phyloP scores from a whole-genome alignment of 305 asterid genomes.

The Caryopteris hybrid region DNA sequence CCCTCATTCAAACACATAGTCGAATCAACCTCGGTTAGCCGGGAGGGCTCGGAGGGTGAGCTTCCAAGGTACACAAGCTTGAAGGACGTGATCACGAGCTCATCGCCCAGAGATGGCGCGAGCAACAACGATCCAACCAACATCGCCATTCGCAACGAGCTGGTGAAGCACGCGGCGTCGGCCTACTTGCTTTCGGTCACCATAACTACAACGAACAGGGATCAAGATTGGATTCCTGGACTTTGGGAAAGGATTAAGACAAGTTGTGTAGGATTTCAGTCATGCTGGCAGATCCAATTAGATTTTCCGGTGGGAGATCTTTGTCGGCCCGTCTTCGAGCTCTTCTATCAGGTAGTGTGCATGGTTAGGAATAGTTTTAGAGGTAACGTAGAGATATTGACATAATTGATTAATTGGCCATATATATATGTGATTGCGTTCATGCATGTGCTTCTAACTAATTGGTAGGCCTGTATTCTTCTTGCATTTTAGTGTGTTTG shows the following conservation, averaged over 20 bases:
- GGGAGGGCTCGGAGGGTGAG: constrained; percentile 22
- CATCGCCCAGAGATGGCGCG: constrained; percentile 22
- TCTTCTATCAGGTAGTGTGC: constrained; percentile 15
- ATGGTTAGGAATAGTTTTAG: constrained; percentile 20
- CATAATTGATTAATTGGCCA: too few relatives aligned
- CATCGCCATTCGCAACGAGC: constrained; percentile 45
- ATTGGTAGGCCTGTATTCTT: too few relatives aligned
- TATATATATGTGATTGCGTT: too few relatives aligned
- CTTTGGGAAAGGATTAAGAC: constrained; percentile 27
- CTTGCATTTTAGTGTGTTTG: too few relatives aligned
- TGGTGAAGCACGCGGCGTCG: constrained; percentile 66
- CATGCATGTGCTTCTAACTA: too few relatives aligned
- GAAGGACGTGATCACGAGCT: constrained; percentile 35
- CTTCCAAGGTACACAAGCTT: constrained; percentile 42
- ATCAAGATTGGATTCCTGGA: constrained; percentile 22
- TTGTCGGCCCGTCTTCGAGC: constrained; percentile 18
- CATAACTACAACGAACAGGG: constrained; percentile 8
- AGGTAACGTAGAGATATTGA: background rate
- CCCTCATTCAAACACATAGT: constrained; percentile 30
- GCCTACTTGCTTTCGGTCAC: constrained; percentile 60
- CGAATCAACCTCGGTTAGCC: constrained; percentile 14
- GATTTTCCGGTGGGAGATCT: constrained; percentile 18
- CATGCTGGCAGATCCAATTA: constrained; percentile 22
- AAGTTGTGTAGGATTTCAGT: constrained; percentile 12
- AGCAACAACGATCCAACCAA: background rate